Evolutionary conservation across 2,329 filamentous ascomycete genomes (phyloP).

Genomic region (Penicillium paneum): DNA sequence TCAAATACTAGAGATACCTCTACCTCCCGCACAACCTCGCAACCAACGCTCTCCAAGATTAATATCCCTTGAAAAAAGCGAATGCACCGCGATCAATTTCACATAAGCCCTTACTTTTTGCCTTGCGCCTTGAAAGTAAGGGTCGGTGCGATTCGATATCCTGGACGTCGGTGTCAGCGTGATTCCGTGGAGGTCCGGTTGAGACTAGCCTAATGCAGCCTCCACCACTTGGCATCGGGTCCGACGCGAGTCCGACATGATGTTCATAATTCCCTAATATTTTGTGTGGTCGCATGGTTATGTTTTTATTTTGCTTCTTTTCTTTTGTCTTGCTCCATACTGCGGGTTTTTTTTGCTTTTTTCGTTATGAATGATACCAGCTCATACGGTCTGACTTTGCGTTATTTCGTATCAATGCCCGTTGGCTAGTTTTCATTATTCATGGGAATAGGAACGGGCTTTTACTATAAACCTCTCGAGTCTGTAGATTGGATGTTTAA

Average conservation of each 20-base stretch:
- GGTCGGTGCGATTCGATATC: constrained; percentile 7
- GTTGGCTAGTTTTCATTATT: constrained; percentile 30
- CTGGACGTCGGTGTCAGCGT: constrained; percentile 16
- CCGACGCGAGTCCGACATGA: constrained; percentile 9
- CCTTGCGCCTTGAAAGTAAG: constrained; percentile 1
- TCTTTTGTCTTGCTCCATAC: constrained; percentile 17
- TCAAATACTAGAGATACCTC: constrained; percentile 67
- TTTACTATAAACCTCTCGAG: constrained; percentile 9
- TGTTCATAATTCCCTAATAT: constrained; percentile 24
- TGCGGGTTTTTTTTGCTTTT: constrained; percentile 20
- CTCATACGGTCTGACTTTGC: constrained; percentile 32
- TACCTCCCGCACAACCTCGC: not conserved
- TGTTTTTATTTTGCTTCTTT: constrained; percentile 11
- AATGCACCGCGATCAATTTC: not conserved
- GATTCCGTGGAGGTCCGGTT: constrained; percentile 32
- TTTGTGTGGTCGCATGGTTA: constrained; percentile 18
- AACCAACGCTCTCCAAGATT: not conserved
- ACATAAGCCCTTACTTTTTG: not conserved
- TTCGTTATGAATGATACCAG: constrained; percentile 39
- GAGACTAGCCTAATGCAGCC: constrained; percentile 27
- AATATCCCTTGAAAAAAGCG: not conserved
- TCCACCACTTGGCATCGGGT: constrained; percentile 23
- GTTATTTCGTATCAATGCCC: constrained; percentile 21
- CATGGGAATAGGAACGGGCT: constrained; percentile 32
- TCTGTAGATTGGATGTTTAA: not conserved